phyloP scores from a whole-genome alignment of 2,329 filamentous ascomycete species.

The Pleochaeta shiraiana region DNA sequence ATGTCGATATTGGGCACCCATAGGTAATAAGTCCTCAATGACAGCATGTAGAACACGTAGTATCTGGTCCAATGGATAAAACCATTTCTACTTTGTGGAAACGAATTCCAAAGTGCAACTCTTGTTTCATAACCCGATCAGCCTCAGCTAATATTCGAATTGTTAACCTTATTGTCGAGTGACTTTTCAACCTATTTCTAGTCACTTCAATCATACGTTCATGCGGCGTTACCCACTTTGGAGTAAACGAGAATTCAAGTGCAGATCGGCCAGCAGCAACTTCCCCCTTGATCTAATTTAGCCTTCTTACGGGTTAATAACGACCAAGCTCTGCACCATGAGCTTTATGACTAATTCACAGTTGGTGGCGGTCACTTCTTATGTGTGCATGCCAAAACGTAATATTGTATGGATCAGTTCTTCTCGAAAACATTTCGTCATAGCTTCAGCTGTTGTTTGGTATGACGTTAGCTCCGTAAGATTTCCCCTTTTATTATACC shows the following conservation, averaged over 20 bases:
- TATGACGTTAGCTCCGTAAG: background rate
- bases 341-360: background rate
- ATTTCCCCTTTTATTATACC: background rate
- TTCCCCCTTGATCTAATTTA: background rate
- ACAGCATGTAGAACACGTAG: background rate
- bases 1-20: background rate
- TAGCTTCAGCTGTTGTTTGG: background rate
- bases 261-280: background rate
- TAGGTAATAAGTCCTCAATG: background rate
- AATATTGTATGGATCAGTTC: background rate
- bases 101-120: background rate
- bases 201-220: background rate
- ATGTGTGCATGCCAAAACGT: background rate
- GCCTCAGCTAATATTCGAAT: background rate
- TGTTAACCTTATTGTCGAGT: background rate
- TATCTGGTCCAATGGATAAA: background rate
- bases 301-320: background rate
- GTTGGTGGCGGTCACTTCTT: background rate
- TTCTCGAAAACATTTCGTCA: background rate
- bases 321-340: background rate
- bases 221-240: background rate
- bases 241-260: background rate
- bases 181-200: background rate
- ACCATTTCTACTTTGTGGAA: background rate
- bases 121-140: background rate